Conservation (phyloP, 2,329 filamentous ascomycete genomes). For the Aspergillus cejpii region DNA sequence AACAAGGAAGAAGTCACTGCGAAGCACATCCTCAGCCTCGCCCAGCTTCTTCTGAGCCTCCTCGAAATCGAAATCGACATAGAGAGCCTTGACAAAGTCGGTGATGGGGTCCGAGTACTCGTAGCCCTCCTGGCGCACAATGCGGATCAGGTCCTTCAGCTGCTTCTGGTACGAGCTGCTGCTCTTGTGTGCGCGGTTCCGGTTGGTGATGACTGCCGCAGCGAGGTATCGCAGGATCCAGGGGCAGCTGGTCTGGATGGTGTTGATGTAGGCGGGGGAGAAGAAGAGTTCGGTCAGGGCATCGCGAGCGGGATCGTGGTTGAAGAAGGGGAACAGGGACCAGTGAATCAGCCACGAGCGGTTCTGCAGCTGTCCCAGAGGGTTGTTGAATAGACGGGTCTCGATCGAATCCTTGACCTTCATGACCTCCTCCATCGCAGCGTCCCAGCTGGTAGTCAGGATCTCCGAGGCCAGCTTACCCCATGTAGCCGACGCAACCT, state of each 20-base stretch:
- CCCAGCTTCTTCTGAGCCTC: constrained; percentile 84
- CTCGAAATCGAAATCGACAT: constrained; percentile 95
- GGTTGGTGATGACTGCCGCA: constrained; percentile 90
- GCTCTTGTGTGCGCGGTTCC: constrained; percentile 68
- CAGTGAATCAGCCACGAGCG: constrained; percentile 97
- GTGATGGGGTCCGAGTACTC: constrained; percentile 96
- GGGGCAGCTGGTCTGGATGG: constrained; percentile 94
- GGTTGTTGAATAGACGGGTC: constrained; percentile 91
- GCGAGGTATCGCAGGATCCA: constrained; percentile 94
- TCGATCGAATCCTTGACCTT: constrained; percentile 92
- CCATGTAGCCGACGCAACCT: constrained; percentile 92
- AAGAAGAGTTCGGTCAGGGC: constrained; percentile 93
- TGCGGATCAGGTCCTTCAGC: constrained; percentile 91
- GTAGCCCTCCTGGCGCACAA: constrained; percentile 94
- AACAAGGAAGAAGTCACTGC: constrained; percentile 90
- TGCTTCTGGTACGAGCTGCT: constrained; percentile 91
- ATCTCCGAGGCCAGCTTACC: constrained; percentile 97
- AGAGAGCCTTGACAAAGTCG: constrained; percentile 91
- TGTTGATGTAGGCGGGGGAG: constrained; percentile 96
- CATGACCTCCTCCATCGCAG: constrained; percentile 79
- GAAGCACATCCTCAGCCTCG: constrained; percentile 83
- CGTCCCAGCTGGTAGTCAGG: constrained; percentile 90
- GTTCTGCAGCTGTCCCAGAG: constrained; percentile 89
- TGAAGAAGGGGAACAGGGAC: constrained; percentile 98
- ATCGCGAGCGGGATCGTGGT: constrained; percentile 87